A percentile compares a stretch with the other conserved stretches of the same genome.
Evolutionary conservation across 352 stramenopile genomes (phyloP).

Genomic region (Pythium rishiriense): DNA sequence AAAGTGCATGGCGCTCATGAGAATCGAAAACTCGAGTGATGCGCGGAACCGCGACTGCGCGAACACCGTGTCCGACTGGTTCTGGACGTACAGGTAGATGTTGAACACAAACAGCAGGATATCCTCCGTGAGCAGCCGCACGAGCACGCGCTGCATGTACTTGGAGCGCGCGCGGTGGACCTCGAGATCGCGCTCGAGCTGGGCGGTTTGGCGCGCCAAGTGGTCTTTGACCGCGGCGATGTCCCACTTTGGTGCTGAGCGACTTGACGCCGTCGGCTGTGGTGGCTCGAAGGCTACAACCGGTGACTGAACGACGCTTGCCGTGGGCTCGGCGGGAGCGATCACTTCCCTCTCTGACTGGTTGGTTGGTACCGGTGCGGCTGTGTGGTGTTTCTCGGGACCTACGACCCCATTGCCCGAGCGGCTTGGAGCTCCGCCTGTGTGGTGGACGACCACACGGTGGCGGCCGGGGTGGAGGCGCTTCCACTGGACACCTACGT

Average conservation of each 20-base stretch:
- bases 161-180: conserved; percentile 19
- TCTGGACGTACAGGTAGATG: conserved; percentile 27
- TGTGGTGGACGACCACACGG: conserved; percentile 1
- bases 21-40: conserved; percentile 31
- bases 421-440: no score
- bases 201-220: conserved; percentile 2
- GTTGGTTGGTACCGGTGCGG: not conserved
- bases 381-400: no score
- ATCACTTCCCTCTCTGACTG: not conserved
- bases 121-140: conserved; percentile 23
- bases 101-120: conserved; percentile 27
- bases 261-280: not conserved
- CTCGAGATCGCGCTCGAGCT: conserved; percentile 23
- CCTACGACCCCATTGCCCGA: no score
- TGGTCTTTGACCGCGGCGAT: conserved; percentile 4
- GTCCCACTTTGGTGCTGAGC: not conserved
- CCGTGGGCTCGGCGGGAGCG: not conserved
- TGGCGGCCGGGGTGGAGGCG: conserved; percentile 5
- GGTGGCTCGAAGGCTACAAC: not conserved
- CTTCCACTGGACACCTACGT: conserved; percentile 19
- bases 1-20: conserved; percentile 28
- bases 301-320: not conserved
- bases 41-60: conserved; percentile 19
- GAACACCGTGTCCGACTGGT: conserved; percentile 21
- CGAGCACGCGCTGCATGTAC: conserved; percentile 29